Base-by-base conservation (phyloP, 1,284 basidiomycete species). In the Phylloporus sp. region DNA sequence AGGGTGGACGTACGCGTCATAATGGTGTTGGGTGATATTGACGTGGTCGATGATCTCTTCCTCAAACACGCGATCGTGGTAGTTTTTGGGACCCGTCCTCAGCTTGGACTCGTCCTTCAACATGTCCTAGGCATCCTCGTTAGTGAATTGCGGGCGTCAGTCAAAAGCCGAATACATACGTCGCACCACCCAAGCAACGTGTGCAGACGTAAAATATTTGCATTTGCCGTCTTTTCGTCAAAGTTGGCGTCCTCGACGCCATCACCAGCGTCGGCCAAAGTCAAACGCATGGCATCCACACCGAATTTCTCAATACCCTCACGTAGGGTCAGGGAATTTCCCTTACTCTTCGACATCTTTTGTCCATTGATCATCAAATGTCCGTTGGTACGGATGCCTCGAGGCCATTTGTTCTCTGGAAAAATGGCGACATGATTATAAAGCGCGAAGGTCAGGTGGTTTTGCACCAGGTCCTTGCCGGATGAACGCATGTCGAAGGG, bases 261-360 rank as follows among this genome's bases (percentile, higher is more conserved):
- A 77, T 99, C 98, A 39, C 98, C 98, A 31, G 96, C 96, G 81
- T 99, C 97, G 42, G 98, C 98, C 74, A 99, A 85, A 44, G 90
- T 88, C 80, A 99, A 81, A 66, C 98, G 86, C 72, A 94, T 97
- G 40, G 97, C 95, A 76, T 97, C 95, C 29, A 95, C 93, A 60
- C 95, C 95, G 73, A 96, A 97, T 81, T 97, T 95, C 74, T 87
- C 82, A 58, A 95, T 84, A 13, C 88, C 84, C 73, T 96, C 89
- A 56, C 87, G 81, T 72, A 96, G 78, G 2, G 93, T 96, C 80
- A 95, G 79, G 49, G 88, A 92, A 76, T 95, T 95, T 20, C 95
- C 98, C 52, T 94, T 98, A 78, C 93, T 94, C 87, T 99, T 98
- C 63, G 89, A 91, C 98, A 99, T 99, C 85, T 99, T 99, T 83